Percentiles rank a stretch among this genome's conserved stretches.
Evolutionary conservation across 257 asterid genomes (phyloP).

Genomic region (Solanum commersonii): DNA sequence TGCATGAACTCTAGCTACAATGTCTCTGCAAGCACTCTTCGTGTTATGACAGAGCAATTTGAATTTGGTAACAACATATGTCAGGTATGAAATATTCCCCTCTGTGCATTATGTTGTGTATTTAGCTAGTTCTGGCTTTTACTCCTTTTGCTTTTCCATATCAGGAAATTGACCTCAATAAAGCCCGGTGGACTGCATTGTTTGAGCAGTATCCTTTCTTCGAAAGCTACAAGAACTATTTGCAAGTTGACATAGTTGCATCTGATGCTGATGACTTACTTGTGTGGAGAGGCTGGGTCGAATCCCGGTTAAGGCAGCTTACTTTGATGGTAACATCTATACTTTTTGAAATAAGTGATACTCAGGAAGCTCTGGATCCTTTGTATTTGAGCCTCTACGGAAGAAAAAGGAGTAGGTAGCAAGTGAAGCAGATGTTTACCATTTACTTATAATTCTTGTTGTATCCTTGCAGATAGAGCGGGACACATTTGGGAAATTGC

Average conservation of each 20-base stretch:
- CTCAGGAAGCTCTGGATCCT: neutral
- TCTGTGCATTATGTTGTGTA: neutral
- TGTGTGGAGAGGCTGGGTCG: slow-evolving; percentile 98
- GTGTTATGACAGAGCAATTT: slow-evolving; percentile 89
- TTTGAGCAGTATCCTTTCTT: slow-evolving; percentile 83
- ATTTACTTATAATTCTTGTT: slow-evolving; percentile 11
- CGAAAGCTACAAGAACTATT: slow-evolving; percentile 80
- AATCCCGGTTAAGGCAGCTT: slow-evolving; percentile 86
- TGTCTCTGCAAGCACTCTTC: slow-evolving; percentile 84
- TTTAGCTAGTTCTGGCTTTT: neutral
- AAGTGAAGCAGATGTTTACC: neutral
- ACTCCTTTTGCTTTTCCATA: neutral
- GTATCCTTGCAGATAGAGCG: slow-evolving; percentile 76
- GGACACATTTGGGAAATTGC: slow-evolving; percentile 75
- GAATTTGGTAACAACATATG: slow-evolving; percentile 62
- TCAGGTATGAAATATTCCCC: slow-evolving; percentile 38
- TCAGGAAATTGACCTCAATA: slow-evolving; percentile 91
- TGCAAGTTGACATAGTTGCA: slow-evolving; percentile 81
- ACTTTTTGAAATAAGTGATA: slow-evolving; percentile 4
- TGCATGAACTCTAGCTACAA: slow-evolving; percentile 99
- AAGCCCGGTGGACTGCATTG: slow-evolving; percentile 58
- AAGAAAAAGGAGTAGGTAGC: neutral
- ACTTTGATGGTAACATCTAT: slow-evolving; percentile 69
- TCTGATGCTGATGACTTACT: slow-evolving; percentile 83
- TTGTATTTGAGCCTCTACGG: neutral